These are phyloP conservation scores for Clohesyomyces aquaticus DNA, from an alignment of 495 filamentous ascomycete genomes.

Conservation along the genomic window DNA sequence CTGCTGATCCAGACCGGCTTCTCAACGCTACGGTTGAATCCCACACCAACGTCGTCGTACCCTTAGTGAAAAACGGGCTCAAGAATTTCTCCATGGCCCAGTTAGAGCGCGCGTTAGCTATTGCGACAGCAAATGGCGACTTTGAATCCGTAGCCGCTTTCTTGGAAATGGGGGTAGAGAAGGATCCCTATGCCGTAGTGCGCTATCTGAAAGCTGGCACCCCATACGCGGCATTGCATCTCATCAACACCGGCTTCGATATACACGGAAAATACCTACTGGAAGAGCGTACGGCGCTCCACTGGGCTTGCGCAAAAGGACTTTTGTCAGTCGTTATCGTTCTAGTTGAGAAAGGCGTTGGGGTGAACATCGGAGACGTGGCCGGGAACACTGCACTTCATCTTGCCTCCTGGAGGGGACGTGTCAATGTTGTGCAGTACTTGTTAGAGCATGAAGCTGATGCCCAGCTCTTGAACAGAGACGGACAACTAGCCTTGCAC, in stretches of 20 bases:
- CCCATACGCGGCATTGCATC: neutral
- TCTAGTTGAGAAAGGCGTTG: neutral
- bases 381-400: conserved; percentile 4
- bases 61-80: neutral
- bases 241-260: conserved; percentile 19
- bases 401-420: conserved; percentile 13
- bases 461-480: neutral
- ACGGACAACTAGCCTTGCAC: neutral
- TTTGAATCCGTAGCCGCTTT: neutral
- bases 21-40: neutral
- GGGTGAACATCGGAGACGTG: neutral
- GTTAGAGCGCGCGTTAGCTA: neutral
- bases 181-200: conserved; percentile 9
- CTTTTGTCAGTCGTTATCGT: neutral
- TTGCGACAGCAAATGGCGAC: conserved; percentile 3
- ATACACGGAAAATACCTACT: conserved; percentile 2
- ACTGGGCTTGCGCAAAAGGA: conserved; percentile 12
- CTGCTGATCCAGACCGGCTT: conserved; percentile 3
- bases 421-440: neutral
- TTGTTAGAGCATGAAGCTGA: neutral
- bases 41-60: neutral
- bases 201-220: conserved; percentile 6
- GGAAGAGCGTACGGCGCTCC: conserved; percentile 14
- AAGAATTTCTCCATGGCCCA: neutral
- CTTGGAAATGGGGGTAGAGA: conserved; percentile 2